These are phyloP conservation scores for Backusella tarrabulga DNA, from an alignment of 192 early-diverging fungal genomes.

Conservation along the genomic window DNA sequence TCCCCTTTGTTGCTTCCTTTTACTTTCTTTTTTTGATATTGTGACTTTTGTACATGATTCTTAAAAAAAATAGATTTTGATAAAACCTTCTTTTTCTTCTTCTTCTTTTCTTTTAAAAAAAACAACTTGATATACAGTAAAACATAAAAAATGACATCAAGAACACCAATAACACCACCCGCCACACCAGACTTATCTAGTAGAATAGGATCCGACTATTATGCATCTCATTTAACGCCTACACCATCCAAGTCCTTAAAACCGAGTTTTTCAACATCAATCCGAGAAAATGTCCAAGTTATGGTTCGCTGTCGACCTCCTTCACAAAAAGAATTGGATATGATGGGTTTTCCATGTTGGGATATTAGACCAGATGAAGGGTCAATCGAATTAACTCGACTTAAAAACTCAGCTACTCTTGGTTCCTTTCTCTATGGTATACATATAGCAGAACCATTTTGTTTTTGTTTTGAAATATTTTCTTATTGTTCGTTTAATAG, in stretches of 20 bases:
- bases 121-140: neutral
- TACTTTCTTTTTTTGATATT: neutral
- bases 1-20: conserved; percentile 1
- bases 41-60: conserved; percentile 2
- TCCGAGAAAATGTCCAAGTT: conserved; percentile 55
- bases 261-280: conserved; percentile 6
- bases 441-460: neutral
- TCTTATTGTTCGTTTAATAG: conserved; percentile 18
- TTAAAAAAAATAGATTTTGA: neutral
- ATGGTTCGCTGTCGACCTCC: conserved; percentile 72
- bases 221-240: neutral
- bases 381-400: conserved; percentile 4
- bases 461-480: neutral
- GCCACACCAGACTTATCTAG: conserved; percentile 3
- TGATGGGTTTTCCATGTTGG: conserved; percentile 44
- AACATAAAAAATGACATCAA: neutral
- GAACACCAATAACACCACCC: conserved; percentile 7
- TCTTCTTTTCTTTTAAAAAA: neutral
- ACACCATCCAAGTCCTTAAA: neutral
- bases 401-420: neutral
- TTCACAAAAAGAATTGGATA: conserved; percentile 56
- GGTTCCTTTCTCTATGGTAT: conserved; percentile 14
- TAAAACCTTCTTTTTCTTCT: neutral
- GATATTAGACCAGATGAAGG: conserved; percentile 34
- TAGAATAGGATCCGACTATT: neutral